Base-by-base conservation (phyloP, 192 early-diverging fungal genomes). In the Lobosporangium transversale region DNA sequence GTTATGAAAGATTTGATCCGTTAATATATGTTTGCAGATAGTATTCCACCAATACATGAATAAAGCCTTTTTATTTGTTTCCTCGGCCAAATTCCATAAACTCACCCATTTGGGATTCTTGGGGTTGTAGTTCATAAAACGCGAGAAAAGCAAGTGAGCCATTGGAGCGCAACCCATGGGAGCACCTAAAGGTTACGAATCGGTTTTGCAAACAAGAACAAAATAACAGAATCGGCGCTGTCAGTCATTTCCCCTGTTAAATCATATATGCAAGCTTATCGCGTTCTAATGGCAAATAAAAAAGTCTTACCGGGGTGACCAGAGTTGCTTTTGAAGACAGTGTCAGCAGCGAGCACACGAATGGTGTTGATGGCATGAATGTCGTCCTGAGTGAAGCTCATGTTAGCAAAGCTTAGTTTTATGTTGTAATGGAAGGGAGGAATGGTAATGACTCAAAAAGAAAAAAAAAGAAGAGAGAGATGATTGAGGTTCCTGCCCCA, bases 131-230 rank as follows among this genome's bases (percentile, higher is more conserved):
- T 83, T 90, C 78, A 98, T 86, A 81, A 91, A 92, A 53, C 83
- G 86, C 24, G 90, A 90, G 79, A 96, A 99, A 53, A 98, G 80
- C 49, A 92, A 84, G 61, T 97, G 92, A 18, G 94, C 93, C 89
- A 99, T 93, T n/a, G 96, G 95, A 55, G 96, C 97, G 61, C 94
- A 97, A 14, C 97, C 97, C 92, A 99, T 97, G n/a, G 97, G 97
- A 51, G 96, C 96, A 66, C 97, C 86, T 87, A 51, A 23, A 27
- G 1, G 53, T 29, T 6, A 12, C 3, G 31, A 20, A 52, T 10
- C 6, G 32, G n/a, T n/a, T n/a, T n/a, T n/a, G n/a, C n/a, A n/a
- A n/a, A n/a, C n/a, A n/a, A n/a, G n/a, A n/a, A n/a, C n/a, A n/a
- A n/a, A n/a, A n/a, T n/a, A n/a, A n/a, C n/a, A n/a, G n/a, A n/a